Evolutionary conservation across 768 basidiomycete genomes (phyloP).

Genomic region (Sporobolomyces roseus): DNA sequence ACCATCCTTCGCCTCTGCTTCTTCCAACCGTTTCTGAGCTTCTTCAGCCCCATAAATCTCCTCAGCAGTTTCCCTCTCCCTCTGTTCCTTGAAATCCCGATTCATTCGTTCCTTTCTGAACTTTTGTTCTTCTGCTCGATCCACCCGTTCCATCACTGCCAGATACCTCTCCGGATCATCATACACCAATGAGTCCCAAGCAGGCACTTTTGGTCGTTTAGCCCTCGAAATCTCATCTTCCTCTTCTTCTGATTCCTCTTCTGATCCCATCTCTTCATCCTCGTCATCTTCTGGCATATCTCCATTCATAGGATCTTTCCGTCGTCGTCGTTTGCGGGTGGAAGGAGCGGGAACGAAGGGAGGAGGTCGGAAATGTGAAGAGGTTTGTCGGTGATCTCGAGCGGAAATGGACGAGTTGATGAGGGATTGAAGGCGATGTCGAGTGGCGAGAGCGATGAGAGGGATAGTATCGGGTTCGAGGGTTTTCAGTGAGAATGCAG

Average conservation of each 20-base stretch:
- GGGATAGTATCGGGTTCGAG: constrained; percentile 50
- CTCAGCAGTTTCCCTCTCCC: constrained; percentile 28
- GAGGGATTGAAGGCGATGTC: constrained; percentile 54
- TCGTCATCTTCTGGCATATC: constrained; percentile 51
- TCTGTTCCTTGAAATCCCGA: constrained; percentile 59
- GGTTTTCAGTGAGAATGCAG: constrained; percentile 32
- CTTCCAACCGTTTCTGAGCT: constrained; percentile 42
- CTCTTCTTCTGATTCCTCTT: constrained; percentile 56
- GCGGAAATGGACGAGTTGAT: constrained; percentile 34
- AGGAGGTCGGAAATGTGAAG: constrained; percentile 52
- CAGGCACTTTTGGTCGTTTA: constrained; percentile 54
- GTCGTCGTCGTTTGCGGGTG: constrained; percentile 54
- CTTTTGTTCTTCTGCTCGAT: constrained; percentile 70
- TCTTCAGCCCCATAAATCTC: constrained; percentile 48
- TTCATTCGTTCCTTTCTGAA: constrained; percentile 63
- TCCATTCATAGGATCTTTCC: constrained; percentile 3
- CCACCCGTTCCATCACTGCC: constrained; percentile 66
- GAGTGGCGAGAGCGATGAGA: constrained; percentile 40
- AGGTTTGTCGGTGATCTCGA: constrained; percentile 49
- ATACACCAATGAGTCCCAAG: constrained; percentile 78
- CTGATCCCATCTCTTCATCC: constrained; percentile 1
- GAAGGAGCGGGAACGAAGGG: constrained; percentile 52
- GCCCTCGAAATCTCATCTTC: constrained; percentile 59
- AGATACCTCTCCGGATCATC: constrained; percentile 76
- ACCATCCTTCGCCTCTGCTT: not conserved